Percentiles rank a stretch among this genome's conserved stretches.
Evolutionary conservation across 2,329 filamentous ascomycete species (phyloP).

Genomic region (Xylariaceae sp.): DNA sequence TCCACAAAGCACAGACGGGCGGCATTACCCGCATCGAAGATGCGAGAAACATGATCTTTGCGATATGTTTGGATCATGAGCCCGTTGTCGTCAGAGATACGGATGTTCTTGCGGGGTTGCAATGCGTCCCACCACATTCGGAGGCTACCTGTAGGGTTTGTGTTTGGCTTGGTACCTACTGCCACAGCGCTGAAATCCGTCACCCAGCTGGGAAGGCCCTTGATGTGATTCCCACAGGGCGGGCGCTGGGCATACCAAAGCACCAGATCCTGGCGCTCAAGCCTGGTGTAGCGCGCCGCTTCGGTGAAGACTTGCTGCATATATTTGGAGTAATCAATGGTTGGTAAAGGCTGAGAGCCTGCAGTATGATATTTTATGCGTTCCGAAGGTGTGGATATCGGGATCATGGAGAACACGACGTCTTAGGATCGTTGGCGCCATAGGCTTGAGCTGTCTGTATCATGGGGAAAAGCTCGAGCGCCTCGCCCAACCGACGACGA

Average conservation of each 20-base stretch:
- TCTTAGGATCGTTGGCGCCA: slow-evolving; percentile 28
- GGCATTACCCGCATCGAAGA: slow-evolving; percentile 33
- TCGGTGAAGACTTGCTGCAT: slow-evolving; percentile 32
- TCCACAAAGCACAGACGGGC: slow-evolving; percentile 29
- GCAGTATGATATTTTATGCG: slow-evolving; percentile 22
- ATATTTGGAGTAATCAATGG: slow-evolving; percentile 33
- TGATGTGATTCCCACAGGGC: slow-evolving; percentile 26
- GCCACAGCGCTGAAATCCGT: slow-evolving; percentile 30
- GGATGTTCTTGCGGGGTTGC: slow-evolving; percentile 24
- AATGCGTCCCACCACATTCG: slow-evolving; percentile 30
- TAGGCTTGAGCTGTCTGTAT: slow-evolving; percentile 33
- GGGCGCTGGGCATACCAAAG: slow-evolving; percentile 31
- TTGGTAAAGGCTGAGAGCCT: slow-evolving; percentile 32
- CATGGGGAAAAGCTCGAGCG: slow-evolving; percentile 36
- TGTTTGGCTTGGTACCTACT: not conserved
- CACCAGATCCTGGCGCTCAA: slow-evolving; percentile 35
- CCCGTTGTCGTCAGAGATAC: slow-evolving; percentile 18
- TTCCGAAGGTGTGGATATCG: slow-evolving; percentile 29
- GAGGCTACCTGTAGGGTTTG: slow-evolving; percentile 24
- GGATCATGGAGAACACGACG: slow-evolving; percentile 33
- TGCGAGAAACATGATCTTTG: slow-evolving; percentile 30
- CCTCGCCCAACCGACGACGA: slow-evolving; percentile 25
- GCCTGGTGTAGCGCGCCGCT: slow-evolving; percentile 31
- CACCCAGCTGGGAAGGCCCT: slow-evolving; percentile 36
- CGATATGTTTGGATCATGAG: slow-evolving; percentile 29